Evolutionary conservation across 768 basidiomycete genomes (phyloP), one percentile per base, ranked within the genome.

Genomic region (Auricularia heimuer): DNA sequence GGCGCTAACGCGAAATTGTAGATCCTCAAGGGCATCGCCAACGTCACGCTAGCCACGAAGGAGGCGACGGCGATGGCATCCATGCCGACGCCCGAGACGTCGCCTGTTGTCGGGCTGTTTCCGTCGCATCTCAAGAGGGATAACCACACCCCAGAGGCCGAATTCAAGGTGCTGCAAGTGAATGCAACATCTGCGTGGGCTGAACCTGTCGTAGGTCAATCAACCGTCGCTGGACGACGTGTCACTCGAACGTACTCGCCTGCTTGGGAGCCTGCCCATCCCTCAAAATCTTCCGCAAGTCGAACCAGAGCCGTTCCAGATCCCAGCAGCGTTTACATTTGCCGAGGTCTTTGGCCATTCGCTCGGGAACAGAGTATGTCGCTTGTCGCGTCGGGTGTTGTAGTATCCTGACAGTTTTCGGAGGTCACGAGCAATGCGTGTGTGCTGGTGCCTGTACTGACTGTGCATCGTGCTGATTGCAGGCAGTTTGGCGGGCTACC

Each of bases 401-500:
- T 21, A 0, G 8, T n/a, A 0, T 56, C 14, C n/a, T 16, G 14
- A 56, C 14, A 56, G 12, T 8, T 14, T 21, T 3, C 54, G 21
- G 12, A 29, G 4, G 24, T 60, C 47, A 34, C 29, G 29, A 60
- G 24, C 56, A 33, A 29, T 8, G 12, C 11, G 29, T 34, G 56
- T 8, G 12, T 60, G 24, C 29, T 10, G 24, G 56, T 29, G 14
- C 33, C 21, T 33, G 18, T 6, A 12, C 10, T 51, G 47, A 18
- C 47, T 1, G 10, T 51, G 3, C 24, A 21, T 4, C 54, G 6
- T n/a, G 54, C 18, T 54, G 54, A 54, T 14, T 42, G 39, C 0
- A 54, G 36, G 3, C 67, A 92, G 89, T 47, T 79, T 91, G 6
- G 75, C 80, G 6, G 85, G 85, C 67, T 87, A 90, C 71, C 83